A percentile compares a stretch with the other conserved stretches of the same genome.
Evolutionary conservation across 257 asterid genomes (phyloP).

Genomic region (Solanum microdontum): DNA sequence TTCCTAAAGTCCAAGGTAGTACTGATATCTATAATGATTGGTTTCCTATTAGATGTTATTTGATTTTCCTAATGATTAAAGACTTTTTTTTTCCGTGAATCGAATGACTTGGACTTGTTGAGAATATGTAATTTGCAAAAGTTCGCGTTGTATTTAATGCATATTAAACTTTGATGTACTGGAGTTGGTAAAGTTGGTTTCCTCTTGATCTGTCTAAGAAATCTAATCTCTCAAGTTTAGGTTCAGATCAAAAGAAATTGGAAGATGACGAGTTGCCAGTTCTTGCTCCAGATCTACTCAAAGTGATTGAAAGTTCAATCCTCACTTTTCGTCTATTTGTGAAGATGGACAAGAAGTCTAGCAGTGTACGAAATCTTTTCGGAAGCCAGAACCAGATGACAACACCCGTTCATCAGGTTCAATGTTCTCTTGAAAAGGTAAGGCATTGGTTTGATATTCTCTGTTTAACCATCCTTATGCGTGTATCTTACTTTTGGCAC

Average conservation of each 20-base stretch:
- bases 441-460: neutral
- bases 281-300: conserved; percentile 47
- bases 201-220: neutral
- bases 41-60: neutral
- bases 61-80: neutral
- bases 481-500: neutral
- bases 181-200: neutral
- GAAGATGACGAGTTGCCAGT: conserved; percentile 42
- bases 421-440: conserved; percentile 71
- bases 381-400: conserved; percentile 55
- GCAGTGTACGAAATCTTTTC: conserved; percentile 34
- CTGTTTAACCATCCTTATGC: neutral
- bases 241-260: conserved; percentile 37
- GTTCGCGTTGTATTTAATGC: neutral
- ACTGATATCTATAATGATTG: neutral
- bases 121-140: neutral
- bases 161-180: neutral
- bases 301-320: conserved; percentile 62
- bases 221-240: conserved; percentile 23
- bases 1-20: conserved; percentile 82
- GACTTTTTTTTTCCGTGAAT: neutral
- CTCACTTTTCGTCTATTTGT: conserved; percentile 58
- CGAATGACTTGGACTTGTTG: neutral
- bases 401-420: conserved; percentile 73
- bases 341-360: conserved; percentile 66